Evolutionary conservation across 2,329 filamentous ascomycete genomes (phyloP), one percentile per base, ranked within the genome.

Genomic region (Talaromyces marneffei): DNA sequence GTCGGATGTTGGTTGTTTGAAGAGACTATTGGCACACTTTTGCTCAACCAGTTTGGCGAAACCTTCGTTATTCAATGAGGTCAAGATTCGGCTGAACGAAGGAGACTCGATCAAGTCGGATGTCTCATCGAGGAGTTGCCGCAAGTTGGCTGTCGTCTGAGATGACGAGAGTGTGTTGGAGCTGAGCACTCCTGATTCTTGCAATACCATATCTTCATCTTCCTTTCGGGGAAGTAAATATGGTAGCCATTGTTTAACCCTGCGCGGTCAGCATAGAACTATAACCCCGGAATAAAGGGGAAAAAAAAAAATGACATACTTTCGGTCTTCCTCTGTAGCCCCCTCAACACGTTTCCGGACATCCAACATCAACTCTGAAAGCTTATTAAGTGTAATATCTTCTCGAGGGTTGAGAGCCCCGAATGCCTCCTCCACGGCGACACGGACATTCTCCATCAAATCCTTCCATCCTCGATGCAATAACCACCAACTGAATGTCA

Each of bases 401-500:
- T 97, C 93, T 55, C 92, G 86, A 1, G 92, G 92, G 73, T 92
- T 96, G 55, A 97, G 80, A 64, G 85, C 82, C n/a, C 91, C 91
- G 74, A 97, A 97, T 25, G 93, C 89, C 58, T 95, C 89, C 68
- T 88, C 88, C 25, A 99, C 94, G 3, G 92, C 92, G n/a, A 81
- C 79, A 71, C 92, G 87, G 53, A 99, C 92, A 65, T 87, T 89
- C 61, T 86, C 81, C 83, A 92, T 88, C 61, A 97, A 79, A 62
- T 92, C 86, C 66, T 87, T 85, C 87, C 92, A 97, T 46, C 94
- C 94, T 66, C 86, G 86, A 76, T 99, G 93, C 53, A 99, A 81
- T 52, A 99, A 79, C 92, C 93, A 99, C 94, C 94, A 99, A 77
- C 91, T 96, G 74, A 97, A 96, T 42, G 92, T 95, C 54, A 99